Base-by-base conservation (phyloP, 352 stramenopile genomes). In the Phytophthora sojae region DNA sequence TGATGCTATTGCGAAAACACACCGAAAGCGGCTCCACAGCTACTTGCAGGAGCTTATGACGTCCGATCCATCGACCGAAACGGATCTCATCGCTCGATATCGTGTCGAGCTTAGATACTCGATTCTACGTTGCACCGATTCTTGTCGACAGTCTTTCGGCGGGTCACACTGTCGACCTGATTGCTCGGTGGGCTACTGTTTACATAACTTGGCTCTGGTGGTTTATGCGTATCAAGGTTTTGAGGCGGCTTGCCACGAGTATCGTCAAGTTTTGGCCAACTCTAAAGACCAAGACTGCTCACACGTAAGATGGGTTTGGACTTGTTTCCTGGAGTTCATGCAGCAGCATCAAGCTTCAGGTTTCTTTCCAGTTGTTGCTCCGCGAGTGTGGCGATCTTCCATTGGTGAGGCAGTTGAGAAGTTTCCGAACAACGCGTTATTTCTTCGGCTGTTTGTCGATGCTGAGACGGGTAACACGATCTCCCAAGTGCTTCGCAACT, bases 381-480 rank as follows among this genome's bases (percentile, higher is more conserved):
- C 88, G 49, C 80, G 85, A 53, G 60, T 71, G 19, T 95, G 88
- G 88, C 79, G 88, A 8, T 45, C 54, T 4, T 67, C 61, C 14
- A 61, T 95, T 11, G 69, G 56, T 21, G 32, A 71, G 7, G 77
- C 78, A 26, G 77, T 94, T 1, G 50, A 76, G 5, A 30, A 53
- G 0, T 88, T 81, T 50, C 85, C 85, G 3, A 61, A 61, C 11
- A 82, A 92, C 30, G 52, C 76, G 19, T 44, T 93, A 8, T 81
- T 91, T 45, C 60, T 95, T 57, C 79, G 88, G 8, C 76, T 95
- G 17, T 94, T 93, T 68, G 73, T 90, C 14, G 88, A 95, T 57
- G 81, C 86, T 0, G 86, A 94, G 57, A 88, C 81, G 2, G 83
- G 79, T 44, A 90, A 88, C 49, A 89, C 86, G 4, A 83, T 93